Base-by-base conservation (phyloP, 306 rosid species). In the Quercus agrifolia region DNA sequence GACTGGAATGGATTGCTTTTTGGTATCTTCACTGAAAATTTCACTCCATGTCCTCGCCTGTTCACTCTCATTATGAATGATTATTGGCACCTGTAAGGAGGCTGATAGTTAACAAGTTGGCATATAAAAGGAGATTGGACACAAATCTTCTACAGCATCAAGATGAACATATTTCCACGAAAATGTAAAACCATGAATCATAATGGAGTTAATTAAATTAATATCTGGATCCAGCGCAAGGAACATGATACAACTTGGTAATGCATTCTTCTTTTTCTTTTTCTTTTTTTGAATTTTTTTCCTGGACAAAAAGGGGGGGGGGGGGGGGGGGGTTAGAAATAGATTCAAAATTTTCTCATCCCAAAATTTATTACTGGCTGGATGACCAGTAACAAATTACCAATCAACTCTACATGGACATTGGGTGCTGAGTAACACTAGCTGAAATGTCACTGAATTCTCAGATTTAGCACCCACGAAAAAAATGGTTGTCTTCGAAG, bases 1-100 rank as follows among this genome's bases (percentile, higher is more conserved):
- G 59, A 96, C 99, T 20, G 99, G 98, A 80, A 96, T 93, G 84
- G 99, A 93, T 85, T 93, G 99, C 74, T 83, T 89, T 78, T 83
- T 91, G 66, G 99, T 96, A 51, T 96, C 99, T 85, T 96, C 97
- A 67, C 98, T 96, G 74, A 77, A 93, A 74, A 96, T 71, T 83
- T 93, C 93, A 84, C 97, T 93, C 99, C 98, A 93, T 68, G 80
- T 46, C 85, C 77, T 91, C 59, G 98, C 98, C 76, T 86, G 97
- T 80, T 96, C 94, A 70, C 89, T 91, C 83, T 96, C 98, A n/a
- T 87, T 88, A 80, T 96, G 99, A 27, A 96, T 64, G 72, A 96
- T 58, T 4, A 96, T 80, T 33, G 99, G 98, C 76, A 93, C 99
- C 99, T 96, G 85, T 55, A 58, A 51, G 73, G 11, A 79, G 74